phyloP scores from a whole-genome alignment of 208 protist genomes.

The Leishmania aethiopica region DNA sequence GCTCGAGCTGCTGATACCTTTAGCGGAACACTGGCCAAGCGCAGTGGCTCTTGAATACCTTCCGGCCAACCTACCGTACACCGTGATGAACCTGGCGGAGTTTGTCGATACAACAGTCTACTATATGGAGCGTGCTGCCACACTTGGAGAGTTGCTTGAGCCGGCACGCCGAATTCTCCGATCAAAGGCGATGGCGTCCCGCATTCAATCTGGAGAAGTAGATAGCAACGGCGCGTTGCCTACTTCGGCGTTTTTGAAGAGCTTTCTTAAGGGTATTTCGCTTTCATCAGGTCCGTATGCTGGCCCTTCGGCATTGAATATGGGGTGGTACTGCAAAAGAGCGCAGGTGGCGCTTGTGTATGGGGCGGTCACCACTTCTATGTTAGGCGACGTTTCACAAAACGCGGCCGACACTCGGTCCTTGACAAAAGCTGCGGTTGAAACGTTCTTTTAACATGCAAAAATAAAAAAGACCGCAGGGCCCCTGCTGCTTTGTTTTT shows the following conservation, averaged over 20 bases:
- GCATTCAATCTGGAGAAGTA: slow-evolving; percentile 15
- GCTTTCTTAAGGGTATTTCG: slow-evolving; percentile 61
- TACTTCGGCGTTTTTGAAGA: slow-evolving; percentile 41
- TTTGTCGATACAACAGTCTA: slow-evolving; percentile 77
- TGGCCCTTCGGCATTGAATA: slow-evolving; percentile 33
- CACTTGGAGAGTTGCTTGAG: slow-evolving; percentile 43
- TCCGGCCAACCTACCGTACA: slow-evolving; percentile 69
- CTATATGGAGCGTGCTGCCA: slow-evolving; percentile 73
- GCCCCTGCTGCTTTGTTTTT: background rate
- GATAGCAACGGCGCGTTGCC: slow-evolving; percentile 6
- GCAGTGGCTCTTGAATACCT: slow-evolving; percentile 69
- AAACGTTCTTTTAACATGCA: slow-evolving; percentile 31
- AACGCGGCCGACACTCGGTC: slow-evolving; percentile 47
- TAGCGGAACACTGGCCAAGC: slow-evolving; percentile 52
- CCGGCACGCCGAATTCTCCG: slow-evolving; percentile 39
- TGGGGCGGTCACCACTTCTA: slow-evolving; percentile 55
- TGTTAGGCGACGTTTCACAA: slow-evolving; percentile 64
- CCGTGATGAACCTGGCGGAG: slow-evolving; percentile 58
- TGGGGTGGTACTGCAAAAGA: slow-evolving; percentile 58
- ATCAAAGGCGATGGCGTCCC: slow-evolving; percentile 45
- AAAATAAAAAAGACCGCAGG: background rate
- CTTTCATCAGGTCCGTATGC: slow-evolving; percentile 70
- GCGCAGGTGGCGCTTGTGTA: slow-evolving; percentile 55
- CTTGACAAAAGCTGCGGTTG: slow-evolving; percentile 36
- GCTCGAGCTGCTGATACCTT: slow-evolving; percentile 48